Evolutionary conservation across 225 moss, liverwort and hornwort genomes (phyloP).

Genomic region (Physcomitrellopsis africana): DNA sequence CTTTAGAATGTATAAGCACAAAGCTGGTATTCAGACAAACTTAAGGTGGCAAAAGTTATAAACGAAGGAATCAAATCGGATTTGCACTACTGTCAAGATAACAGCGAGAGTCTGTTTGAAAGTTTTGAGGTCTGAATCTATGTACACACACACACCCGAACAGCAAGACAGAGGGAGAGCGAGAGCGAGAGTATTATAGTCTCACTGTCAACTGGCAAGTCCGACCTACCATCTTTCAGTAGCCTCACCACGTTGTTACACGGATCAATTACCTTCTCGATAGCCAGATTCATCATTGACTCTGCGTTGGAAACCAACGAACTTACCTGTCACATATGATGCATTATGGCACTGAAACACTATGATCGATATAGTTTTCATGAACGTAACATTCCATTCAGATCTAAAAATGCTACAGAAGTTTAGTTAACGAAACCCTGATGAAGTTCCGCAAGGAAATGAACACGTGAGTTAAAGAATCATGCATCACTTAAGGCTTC

Average conservation of each 20-base stretch:
- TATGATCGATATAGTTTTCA: background rate
- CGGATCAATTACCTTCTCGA: slow-evolving; percentile 12
- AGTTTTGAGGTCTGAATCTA: too few relatives aligned
- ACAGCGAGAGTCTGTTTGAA: too few relatives aligned
- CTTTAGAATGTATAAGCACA: background rate
- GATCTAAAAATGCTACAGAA: background rate
- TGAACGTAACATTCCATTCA: background rate
- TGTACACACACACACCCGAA: too few relatives aligned
- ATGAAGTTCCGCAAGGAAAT: background rate
- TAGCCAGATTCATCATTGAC: slow-evolving; percentile 7
- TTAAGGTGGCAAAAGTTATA: background rate
- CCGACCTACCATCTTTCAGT: background rate
- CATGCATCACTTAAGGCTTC: slow-evolving; percentile 3
- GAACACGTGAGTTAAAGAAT: too few relatives aligned
- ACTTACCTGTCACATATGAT: slow-evolving; percentile 1
- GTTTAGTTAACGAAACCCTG: background rate
- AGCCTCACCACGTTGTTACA: slow-evolving; percentile 9
- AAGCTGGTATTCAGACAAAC: background rate
- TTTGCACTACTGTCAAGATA: too few relatives aligned
- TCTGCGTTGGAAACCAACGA: slow-evolving; percentile 31
- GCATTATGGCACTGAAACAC: background rate
- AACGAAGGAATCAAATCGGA: too few relatives aligned
- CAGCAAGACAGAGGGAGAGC: too few relatives aligned
- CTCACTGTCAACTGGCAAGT: too few relatives aligned
- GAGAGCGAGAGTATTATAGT: background rate